These are phyloP conservation scores for Pseudophaeomoniella oleicola DNA, from an alignment of 2,329 filamentous ascomycete species.

Conservation along the genomic window DNA sequence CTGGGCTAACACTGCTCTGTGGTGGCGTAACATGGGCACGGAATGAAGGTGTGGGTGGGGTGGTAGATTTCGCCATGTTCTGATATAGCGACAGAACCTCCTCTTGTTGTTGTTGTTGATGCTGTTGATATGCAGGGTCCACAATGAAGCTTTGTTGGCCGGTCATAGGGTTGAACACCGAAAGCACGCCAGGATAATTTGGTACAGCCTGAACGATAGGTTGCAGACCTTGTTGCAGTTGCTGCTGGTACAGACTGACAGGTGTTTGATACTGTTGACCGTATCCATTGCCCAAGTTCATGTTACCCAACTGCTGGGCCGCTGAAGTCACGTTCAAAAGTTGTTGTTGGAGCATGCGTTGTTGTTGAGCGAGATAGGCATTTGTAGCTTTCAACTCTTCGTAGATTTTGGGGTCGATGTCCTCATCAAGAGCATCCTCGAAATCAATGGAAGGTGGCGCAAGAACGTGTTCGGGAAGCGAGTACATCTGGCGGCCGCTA, in stretches of 20 bases:
- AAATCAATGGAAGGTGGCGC: constrained; percentile 63
- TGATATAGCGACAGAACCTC: constrained; percentile 19
- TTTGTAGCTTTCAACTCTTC: constrained; percentile 85
- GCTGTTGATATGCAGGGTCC: constrained; percentile 46
- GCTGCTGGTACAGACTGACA: constrained; percentile 47
- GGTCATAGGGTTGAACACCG: constrained; percentile 73
- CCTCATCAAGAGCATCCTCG: constrained; percentile 38
- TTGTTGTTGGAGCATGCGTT: constrained; percentile 90
- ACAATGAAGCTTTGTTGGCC: constrained; percentile 72
- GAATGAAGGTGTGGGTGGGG: constrained; percentile 45
- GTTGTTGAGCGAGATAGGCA: constrained; percentile 81
- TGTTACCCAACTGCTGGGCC: constrained; percentile 65
- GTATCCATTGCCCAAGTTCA: constrained; percentile 47
- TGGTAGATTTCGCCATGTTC: constrained; percentile 30
- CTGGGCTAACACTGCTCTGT: constrained; percentile 39
- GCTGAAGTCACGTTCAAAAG: constrained; percentile 70
- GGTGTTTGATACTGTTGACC: constrained; percentile 38
- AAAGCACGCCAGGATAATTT: constrained; percentile 61
- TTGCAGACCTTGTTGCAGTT: constrained; percentile 52
- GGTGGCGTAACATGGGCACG: constrained; percentile 70
- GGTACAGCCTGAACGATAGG: constrained; percentile 48
- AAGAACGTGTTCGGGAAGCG: constrained; percentile 68
- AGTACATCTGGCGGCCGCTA: constrained; percentile 45
- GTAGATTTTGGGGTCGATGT: constrained; percentile 75
- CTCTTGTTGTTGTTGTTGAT: constrained; percentile 33